These are phyloP conservation scores for Termitomyces sp. DNA, from an alignment of 1,284 basidiomycete genomes.

Conservation along the genomic window DNA sequence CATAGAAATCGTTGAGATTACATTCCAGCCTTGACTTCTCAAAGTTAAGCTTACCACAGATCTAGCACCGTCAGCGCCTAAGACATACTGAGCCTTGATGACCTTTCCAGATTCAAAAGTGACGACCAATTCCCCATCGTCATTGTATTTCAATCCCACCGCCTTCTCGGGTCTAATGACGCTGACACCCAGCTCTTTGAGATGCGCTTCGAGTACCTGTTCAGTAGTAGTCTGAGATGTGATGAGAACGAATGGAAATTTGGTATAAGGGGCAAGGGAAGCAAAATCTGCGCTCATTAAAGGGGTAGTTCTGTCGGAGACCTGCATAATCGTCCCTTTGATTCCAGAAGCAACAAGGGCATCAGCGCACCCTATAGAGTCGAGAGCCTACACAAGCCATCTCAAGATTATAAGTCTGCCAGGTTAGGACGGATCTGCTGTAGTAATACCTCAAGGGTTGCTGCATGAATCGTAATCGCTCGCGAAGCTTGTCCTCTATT, in stretches of 20 bases:
- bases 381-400: slow-evolving; percentile 34
- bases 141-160: slow-evolving; percentile 26
- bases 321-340: slow-evolving; percentile 22
- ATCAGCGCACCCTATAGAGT: slow-evolving; percentile 42
- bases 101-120: slow-evolving; percentile 46
- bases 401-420: neutral
- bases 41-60: slow-evolving; percentile 37
- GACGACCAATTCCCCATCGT: slow-evolving; percentile 32
- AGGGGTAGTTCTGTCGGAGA: slow-evolving; percentile 29
- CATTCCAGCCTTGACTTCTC: neutral
- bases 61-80: slow-evolving; percentile 54
- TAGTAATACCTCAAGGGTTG: slow-evolving; percentile 37
- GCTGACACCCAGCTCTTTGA: slow-evolving; percentile 29
- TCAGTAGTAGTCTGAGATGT: slow-evolving; percentile 49
- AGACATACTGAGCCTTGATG: slow-evolving; percentile 42
- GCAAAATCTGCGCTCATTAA: slow-evolving; percentile 32
- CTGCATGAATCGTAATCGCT: slow-evolving; percentile 39
- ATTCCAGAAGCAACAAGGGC: slow-evolving; percentile 36
- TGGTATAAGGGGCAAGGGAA: slow-evolving; percentile 34
- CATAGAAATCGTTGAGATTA: neutral
- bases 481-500: slow-evolving; percentile 34
- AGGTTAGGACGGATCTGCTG: neutral
- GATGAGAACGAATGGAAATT: slow-evolving; percentile 39
- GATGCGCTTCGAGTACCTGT: slow-evolving; percentile 31
- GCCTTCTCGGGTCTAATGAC: slow-evolving; percentile 36